These are phyloP conservation scores for Oryza meridionalis DNA, from an alignment of 176 grass and related monocot genomes.

Conservation along the genomic window DNA sequence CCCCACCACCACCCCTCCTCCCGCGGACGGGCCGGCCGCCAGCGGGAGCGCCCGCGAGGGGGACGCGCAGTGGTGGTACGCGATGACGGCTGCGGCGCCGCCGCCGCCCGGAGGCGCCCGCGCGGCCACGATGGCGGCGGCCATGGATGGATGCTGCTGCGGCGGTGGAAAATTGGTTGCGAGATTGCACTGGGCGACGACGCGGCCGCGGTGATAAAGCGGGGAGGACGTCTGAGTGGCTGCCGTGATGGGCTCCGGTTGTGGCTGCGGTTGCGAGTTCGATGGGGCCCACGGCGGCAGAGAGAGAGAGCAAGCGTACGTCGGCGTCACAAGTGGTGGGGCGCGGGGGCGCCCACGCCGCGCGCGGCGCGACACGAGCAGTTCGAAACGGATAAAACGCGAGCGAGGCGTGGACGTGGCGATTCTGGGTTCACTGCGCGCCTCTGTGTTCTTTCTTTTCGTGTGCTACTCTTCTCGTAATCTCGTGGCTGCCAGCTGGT, in stretches of 20 bases:
- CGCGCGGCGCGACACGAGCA: background rate
- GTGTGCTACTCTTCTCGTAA: background rate
- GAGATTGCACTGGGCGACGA: background rate
- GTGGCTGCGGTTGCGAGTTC: conserved; percentile 50
- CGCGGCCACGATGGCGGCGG: conserved; percentile 45
- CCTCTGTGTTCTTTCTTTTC: background rate
- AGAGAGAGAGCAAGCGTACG: too few relatives aligned
- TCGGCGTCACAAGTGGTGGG: conserved; percentile 32
- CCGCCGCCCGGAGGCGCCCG: conserved; percentile 18
- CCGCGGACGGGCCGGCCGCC: background rate
- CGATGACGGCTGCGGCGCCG: conserved; percentile 40
- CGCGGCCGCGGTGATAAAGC: conserved; percentile 44
- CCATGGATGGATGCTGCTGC: background rate
- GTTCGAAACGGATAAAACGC: conserved; percentile 43
- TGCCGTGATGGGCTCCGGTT: conserved; percentile 36
- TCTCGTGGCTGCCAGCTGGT: background rate
- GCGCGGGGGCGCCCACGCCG: conserved; percentile 4
- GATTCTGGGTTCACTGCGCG: conserved; percentile 3
- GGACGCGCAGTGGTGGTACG: conserved; percentile 45
- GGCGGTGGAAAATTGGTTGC: background rate
- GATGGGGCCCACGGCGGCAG: conserved; percentile 20
- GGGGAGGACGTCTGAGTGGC: conserved; percentile 47
- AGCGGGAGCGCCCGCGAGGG: conserved; percentile 31
- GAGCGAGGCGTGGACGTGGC: conserved; percentile 42
- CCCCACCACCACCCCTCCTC: background rate